phyloP scores from a whole-genome alignment of 345 rosid genomes.

The Eucalyptus virginea region DNA sequence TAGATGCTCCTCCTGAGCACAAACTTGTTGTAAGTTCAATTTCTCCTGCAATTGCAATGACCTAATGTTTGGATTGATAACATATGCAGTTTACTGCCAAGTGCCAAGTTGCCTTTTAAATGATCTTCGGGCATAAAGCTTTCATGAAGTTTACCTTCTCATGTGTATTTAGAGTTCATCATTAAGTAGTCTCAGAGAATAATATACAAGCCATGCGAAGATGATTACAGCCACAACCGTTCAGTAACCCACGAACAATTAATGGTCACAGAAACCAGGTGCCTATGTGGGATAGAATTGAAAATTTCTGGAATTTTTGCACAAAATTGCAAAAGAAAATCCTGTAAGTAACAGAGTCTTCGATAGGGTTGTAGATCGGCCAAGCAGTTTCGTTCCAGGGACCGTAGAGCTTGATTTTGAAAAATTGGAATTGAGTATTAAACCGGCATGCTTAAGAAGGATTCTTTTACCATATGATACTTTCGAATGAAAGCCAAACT shows the following conservation, averaged over 20 bases:
- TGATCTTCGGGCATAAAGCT: neutral
- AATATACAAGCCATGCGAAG: neutral
- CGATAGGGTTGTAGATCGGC: neutral
- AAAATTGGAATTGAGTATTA: neutral
- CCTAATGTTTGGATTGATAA: neutral
- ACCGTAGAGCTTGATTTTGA: neutral
- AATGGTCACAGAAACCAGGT: neutral
- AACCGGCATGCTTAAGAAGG: neutral
- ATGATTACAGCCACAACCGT: neutral
- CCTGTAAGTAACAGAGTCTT: neutral
- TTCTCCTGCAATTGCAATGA: neutral
- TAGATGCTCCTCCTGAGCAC: neutral
- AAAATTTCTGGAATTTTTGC: neutral
- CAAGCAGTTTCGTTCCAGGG: neutral
- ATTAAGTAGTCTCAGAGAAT: neutral
- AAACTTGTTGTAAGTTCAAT: neutral
- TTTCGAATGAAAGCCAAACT: neutral
- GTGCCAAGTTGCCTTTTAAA: neutral
- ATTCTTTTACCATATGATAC: neutral
- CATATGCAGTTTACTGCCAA: neutral
- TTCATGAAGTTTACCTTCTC: neutral
- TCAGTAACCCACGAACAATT: neutral
- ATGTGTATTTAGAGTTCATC: neutral
- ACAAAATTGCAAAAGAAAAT: neutral
- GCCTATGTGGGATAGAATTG: neutral